Base-by-base conservation (phyloP, 1,284 basidiomycete species). In the Malassezia dermatis region DNA sequence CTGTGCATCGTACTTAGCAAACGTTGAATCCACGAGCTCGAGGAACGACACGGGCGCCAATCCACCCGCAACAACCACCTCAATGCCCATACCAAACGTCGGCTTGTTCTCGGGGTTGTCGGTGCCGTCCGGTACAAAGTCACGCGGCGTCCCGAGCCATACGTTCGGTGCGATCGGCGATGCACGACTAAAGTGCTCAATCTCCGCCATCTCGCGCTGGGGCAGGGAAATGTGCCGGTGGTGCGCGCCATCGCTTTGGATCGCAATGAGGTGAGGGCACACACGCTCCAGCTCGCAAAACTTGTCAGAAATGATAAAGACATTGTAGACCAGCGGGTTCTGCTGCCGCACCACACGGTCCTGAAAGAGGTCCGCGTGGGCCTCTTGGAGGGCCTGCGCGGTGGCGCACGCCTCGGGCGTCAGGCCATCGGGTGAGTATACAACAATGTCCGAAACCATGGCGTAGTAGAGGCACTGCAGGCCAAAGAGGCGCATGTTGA, bases 381-480 rank as follows among this genome's bases (percentile, higher is more conserved):
- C 71, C 44, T 67, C 62, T 11, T 65, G 56, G 40, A 72, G 58
- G 48, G 63, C 64, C 30, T 59, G 56, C 40, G 71, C 71, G 4
- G 68, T 56, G 15, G 53, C 53, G 21, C 69, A 46, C 4, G 57
- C 65, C 32, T 63, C 66, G 8, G 62, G 46, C 28, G 69, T 67
- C 11, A 65, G 53, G 39, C 71, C 68, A 17, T 59, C 59, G 27
- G 71, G 70, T 40, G 67, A 86, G 76, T 91, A 93, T 44, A 93
- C 78, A 58, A 91, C 83, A 59, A 94, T 82, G 72, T 94, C 89
- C 45, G 86, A 89, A 35, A 94, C 79, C 1, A 86, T 86, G 0
- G 88, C 84, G 69, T 89, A 90, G 65, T 91, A 88, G 66, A 81
- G 78, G 78, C 77, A 71, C 75, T 79, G 66, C 21, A 65, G 64